Evolutionary conservation across 768 basidiomycete genomes (phyloP).

Genomic region (Termitomyces sp.): DNA sequence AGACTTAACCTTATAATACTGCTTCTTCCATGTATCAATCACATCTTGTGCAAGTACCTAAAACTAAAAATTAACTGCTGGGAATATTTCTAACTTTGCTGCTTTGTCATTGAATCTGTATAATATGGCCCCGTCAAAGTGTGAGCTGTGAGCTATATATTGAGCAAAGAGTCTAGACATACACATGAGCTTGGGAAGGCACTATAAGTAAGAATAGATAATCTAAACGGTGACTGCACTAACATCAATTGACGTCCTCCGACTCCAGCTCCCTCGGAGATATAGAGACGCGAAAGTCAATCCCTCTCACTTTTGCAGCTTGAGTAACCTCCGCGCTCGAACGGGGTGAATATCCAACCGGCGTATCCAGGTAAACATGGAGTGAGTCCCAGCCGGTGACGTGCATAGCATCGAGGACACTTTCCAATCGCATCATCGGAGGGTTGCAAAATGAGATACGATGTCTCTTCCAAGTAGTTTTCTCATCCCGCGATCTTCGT

Average conservation of each 20-base stretch:
- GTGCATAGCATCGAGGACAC: background rate
- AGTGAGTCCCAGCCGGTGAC: constrained; percentile 9
- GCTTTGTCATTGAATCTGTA: no score
- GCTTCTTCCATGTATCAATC: no score
- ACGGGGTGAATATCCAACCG: background rate
- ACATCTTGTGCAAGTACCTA: no score
- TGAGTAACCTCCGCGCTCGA: background rate
- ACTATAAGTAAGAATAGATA: background rate
- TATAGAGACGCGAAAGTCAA: constrained; percentile 1
- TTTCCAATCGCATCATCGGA: background rate
- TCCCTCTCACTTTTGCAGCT: background rate
- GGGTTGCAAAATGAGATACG: constrained; percentile 1
- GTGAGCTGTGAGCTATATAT: background rate
- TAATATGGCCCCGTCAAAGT: background rate
- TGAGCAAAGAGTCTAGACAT: background rate
- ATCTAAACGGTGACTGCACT: background rate
- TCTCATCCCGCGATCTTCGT: background rate
- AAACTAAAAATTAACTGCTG: no score
- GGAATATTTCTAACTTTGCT: no score
- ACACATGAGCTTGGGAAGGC: background rate
- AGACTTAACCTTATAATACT: no score
- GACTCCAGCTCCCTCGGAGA: background rate
- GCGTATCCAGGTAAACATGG: background rate
- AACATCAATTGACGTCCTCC: background rate
- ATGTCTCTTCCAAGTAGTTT: background rate